phyloP scores from a whole-genome alignment of 2,329 filamentous ascomycete genomes.

The Talaromyces sp. region DNA sequence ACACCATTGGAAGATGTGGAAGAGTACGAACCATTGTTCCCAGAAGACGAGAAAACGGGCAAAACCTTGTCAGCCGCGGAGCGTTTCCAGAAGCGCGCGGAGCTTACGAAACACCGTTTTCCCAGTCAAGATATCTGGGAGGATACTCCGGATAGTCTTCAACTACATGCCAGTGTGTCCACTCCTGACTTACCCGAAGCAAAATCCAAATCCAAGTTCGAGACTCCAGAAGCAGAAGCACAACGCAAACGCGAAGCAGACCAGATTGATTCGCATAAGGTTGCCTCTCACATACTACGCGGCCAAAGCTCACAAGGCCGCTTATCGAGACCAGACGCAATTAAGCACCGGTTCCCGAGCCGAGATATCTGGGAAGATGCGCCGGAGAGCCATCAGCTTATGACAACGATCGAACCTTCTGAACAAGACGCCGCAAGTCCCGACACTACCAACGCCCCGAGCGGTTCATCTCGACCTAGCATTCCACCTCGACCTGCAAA shows the following conservation, averaged over 20 bases:
- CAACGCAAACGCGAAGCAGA: slow-evolving; percentile 41
- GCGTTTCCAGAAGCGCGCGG: slow-evolving; percentile 53
- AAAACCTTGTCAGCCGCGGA: slow-evolving; percentile 52
- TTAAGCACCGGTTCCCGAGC: slow-evolving; percentile 75
- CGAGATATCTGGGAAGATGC: slow-evolving; percentile 93
- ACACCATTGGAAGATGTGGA: slow-evolving; percentile 82
- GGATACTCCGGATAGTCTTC: slow-evolving; percentile 81
- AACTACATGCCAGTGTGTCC: slow-evolving; percentile 73
- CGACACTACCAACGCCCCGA: slow-evolving; percentile 30
- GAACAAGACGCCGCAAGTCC: slow-evolving; percentile 47
- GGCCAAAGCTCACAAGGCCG: slow-evolving; percentile 23
- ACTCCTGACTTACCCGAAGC: slow-evolving; percentile 64
- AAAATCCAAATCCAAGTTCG: slow-evolving; percentile 40
- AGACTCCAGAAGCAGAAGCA: slow-evolving; percentile 49
- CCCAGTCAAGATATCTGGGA: slow-evolving; percentile 97
- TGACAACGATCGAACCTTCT: slow-evolving; percentile 60
- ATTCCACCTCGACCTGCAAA: slow-evolving; percentile 28
- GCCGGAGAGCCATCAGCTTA: slow-evolving; percentile 75
- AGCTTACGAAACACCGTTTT: slow-evolving; percentile 64
- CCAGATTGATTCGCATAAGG: slow-evolving; percentile 35
- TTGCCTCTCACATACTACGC: slow-evolving; percentile 34
- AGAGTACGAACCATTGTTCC: slow-evolving; percentile 93
- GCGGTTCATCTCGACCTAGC: slow-evolving; percentile 29
- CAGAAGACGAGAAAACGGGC: slow-evolving; percentile 65
- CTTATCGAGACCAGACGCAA: slow-evolving; percentile 49